phyloP scores from a whole-genome alignment of 352 stramenopile species.

The Phytopythium kandeliae region DNA sequence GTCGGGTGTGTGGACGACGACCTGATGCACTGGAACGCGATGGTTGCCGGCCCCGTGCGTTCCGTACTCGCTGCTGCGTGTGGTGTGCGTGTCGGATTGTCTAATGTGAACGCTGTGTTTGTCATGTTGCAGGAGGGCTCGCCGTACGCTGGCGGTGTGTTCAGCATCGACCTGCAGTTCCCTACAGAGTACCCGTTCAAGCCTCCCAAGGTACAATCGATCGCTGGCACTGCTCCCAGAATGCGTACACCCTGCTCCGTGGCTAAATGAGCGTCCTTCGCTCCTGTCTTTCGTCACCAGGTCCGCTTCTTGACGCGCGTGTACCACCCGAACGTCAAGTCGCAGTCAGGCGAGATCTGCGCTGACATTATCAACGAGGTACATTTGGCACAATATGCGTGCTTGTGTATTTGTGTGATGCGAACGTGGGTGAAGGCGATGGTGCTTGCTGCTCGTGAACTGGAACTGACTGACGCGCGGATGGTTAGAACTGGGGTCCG shows the following conservation, averaged over 20 bases:
- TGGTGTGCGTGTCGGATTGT: not conserved
- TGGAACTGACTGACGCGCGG: not conserved
- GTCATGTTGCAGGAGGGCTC: conserved; percentile 52
- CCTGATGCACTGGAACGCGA: conserved; percentile 89
- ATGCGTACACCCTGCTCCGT: too few species aligned
- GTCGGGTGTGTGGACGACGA: conserved; percentile 84
- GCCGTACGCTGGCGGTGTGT: conserved; percentile 87
- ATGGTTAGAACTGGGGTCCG: conserved; percentile 89
- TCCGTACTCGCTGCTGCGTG: not conserved
- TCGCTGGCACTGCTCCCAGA: too few species aligned
- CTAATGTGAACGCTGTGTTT: not conserved
- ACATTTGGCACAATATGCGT: not conserved
- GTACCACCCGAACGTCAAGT: conserved; percentile 97
- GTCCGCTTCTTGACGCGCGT: conserved; percentile 94
- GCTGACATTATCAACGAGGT: conserved; percentile 92
- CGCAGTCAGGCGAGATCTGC: conserved; percentile 95
- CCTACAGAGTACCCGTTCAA: conserved; percentile 96
- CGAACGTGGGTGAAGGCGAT: too few species aligned
- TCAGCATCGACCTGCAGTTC: conserved; percentile 95
- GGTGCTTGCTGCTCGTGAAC: too few species aligned
- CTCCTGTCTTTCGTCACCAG: too few species aligned
- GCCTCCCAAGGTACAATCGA: conserved; percentile 81
- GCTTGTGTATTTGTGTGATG: too few species aligned
- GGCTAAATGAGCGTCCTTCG: too few species aligned
- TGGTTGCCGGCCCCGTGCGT: conserved; percentile 85